These are phyloP conservation scores for Gypsophila paniculata DNA, from an alignment of 179 eudicot species.

Conservation along the genomic window DNA sequence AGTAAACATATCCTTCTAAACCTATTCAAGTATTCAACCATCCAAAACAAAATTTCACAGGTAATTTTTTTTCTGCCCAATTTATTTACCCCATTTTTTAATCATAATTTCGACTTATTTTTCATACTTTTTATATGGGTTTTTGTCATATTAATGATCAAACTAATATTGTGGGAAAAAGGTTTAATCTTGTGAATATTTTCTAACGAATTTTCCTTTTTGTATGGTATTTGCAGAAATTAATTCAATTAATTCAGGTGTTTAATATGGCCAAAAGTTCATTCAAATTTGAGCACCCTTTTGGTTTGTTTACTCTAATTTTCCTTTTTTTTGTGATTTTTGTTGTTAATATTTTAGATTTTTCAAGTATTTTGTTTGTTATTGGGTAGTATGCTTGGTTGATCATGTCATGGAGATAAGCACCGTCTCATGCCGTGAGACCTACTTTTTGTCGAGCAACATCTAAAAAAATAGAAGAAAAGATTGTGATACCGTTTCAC, in stretches of 20 bases:
- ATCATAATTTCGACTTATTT: neutral
- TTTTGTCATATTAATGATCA: constrained; percentile 1
- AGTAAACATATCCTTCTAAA: neutral
- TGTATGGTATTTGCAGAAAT: constrained; percentile 20
- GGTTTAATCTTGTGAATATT: constrained; percentile 3
- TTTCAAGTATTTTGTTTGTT: neutral
- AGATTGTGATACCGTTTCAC: too few species aligned
- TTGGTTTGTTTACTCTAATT: constrained; percentile 23
- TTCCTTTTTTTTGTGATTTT: neutral
- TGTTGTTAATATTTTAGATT: neutral
- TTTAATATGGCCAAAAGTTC: constrained; percentile 29
- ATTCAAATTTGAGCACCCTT: constrained; percentile 33
- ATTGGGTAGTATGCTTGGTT: constrained; percentile 1
- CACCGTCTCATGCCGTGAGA: too few species aligned
- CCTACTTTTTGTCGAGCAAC: too few species aligned
- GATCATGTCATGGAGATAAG: neutral
- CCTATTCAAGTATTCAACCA: neutral
- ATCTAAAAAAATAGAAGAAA: too few species aligned
- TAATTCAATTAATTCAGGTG: constrained; percentile 10
- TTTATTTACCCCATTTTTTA: neutral
- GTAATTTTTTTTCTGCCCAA: neutral
- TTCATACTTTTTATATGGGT: neutral
- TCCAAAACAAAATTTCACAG: neutral
- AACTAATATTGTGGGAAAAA: neutral
- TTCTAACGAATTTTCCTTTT: neutral